phyloP scores from a whole-genome alignment of 495 filamentous ascomycete genomes.

The Neurospora intermedia region DNA sequence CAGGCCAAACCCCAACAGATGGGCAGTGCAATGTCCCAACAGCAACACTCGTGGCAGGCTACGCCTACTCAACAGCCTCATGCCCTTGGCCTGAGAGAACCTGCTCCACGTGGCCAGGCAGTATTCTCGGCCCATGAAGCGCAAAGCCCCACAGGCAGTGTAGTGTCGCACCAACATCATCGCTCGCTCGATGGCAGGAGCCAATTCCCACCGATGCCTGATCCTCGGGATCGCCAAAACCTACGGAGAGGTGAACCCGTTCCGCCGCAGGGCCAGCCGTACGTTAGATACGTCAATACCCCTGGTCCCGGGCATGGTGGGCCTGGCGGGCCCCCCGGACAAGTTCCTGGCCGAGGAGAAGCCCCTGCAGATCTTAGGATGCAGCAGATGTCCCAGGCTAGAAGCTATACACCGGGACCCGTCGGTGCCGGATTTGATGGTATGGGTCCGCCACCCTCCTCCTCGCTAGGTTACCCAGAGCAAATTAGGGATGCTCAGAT shows the following conservation, averaged over 20 bases:
- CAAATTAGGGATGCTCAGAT: constrained; percentile 7
- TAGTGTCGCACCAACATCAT: constrained; percentile 18
- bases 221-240: constrained; percentile 1
- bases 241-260: constrained; percentile 8
- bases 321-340: not conserved
- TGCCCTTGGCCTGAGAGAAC: constrained; percentile 26
- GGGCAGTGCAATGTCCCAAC: constrained; percentile 25
- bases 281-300: constrained; percentile 18
- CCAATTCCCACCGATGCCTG: constrained; percentile 12
- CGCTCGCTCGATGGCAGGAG: constrained; percentile 11
- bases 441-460: constrained; percentile 13
- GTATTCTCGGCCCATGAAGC: constrained; percentile 18
- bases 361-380: not conserved
- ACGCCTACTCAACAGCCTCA: constrained; percentile 18
- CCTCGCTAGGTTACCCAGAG: constrained; percentile 6
- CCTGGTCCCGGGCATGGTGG: constrained; percentile 15
- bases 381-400: constrained; percentile 5
- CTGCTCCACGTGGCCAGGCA: constrained; percentile 23
- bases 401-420: constrained; percentile 22
- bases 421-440: constrained; percentile 10
- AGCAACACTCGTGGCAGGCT: constrained; percentile 13
- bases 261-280: constrained; percentile 22
- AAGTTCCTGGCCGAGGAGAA: not conserved
- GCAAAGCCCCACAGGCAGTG: constrained; percentile 15
- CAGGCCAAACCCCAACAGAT: constrained; percentile 27